phyloP scores from a whole-genome alignment of 2,329 filamentous ascomycete species.

The Aspergillus texensis region DNA sequence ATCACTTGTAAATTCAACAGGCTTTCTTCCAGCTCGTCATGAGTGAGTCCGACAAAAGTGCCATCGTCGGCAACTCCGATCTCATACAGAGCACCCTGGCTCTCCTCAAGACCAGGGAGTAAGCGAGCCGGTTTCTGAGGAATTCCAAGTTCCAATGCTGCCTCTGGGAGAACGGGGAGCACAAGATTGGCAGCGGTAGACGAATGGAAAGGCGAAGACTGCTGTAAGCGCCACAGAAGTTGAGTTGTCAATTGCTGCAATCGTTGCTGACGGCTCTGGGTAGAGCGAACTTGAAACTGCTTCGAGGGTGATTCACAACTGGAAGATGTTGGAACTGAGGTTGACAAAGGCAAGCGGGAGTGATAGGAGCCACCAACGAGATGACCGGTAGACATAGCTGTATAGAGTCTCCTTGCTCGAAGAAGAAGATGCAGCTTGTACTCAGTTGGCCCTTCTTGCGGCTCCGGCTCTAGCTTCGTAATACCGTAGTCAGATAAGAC shows the following conservation, averaged over 20 bases:
- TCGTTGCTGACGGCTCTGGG: constrained; percentile 76
- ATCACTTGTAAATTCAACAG: constrained; percentile 82
- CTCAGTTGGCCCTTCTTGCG: constrained; percentile 90
- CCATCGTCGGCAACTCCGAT: constrained; percentile 96
- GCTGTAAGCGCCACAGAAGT: constrained; percentile 89
- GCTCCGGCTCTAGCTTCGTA: constrained; percentile 81
- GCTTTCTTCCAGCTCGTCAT: constrained; percentile 91
- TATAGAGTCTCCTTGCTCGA: constrained; percentile 74
- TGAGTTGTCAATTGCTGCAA: constrained; percentile 93
- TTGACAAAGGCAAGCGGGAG: constrained; percentile 33
- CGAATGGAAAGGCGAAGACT: constrained; percentile 88
- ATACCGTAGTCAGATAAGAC: constrained; percentile 62
- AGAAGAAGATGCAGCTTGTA: constrained; percentile 93
- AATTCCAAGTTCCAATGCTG: constrained; percentile 59
- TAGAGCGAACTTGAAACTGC: constrained; percentile 53
- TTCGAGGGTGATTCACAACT: constrained; percentile 37
- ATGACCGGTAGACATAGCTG: constrained; percentile 67
- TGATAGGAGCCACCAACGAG: constrained; percentile 57
- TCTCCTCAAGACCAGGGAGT: constrained; percentile 82
- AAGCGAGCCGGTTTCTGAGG: constrained; percentile 58
- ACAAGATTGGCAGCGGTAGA: constrained; percentile 75
- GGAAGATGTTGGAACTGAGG: constrained; percentile 26
- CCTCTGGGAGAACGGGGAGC: constrained; percentile 73
- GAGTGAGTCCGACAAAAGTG: constrained; percentile 80
- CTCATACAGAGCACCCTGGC: constrained; percentile 89